Evolutionary conservation across 164 flowering plant species (phyloP).

Genomic region (Macadamia tetraphylla): DNA sequence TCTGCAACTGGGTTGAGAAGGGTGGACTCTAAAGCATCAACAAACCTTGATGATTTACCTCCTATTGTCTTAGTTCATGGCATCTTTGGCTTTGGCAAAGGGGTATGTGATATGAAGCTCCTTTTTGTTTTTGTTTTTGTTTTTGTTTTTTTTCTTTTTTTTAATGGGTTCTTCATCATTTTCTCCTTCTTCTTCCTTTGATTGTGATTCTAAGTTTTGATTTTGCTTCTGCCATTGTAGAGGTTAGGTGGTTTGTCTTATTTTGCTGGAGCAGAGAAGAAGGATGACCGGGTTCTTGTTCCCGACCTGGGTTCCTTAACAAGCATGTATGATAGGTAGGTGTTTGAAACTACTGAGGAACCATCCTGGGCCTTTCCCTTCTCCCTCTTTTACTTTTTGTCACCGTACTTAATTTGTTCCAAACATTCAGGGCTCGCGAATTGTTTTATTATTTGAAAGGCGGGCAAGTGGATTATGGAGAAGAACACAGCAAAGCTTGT

Average conservation of each 20-base stretch:
- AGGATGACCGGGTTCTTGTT: slow-evolving; percentile 84
- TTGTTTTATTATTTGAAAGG: slow-evolving; percentile 97
- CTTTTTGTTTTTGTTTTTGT: background rate
- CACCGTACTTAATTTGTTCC: slow-evolving; percentile 2
- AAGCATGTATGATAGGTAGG: slow-evolving; percentile 87
- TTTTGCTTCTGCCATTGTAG: slow-evolving; percentile 29
- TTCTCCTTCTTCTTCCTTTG: background rate
- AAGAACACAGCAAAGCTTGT: slow-evolving; percentile 78
- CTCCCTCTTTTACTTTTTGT: background rate
- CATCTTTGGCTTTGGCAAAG: slow-evolving; percentile 98
- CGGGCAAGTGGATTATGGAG: slow-evolving; percentile 92
- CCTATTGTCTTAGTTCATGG: slow-evolving; percentile 97
- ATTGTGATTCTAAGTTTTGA: slow-evolving; percentile 7
- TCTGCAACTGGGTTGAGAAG: slow-evolving; percentile 14
- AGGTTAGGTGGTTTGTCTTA: slow-evolving; percentile 88
- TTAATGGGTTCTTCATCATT: slow-evolving; percentile 4
- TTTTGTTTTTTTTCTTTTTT: background rate
- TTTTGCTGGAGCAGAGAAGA: slow-evolving; percentile 98
- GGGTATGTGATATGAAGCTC: slow-evolving; percentile 39
- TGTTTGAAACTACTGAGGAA: background rate
- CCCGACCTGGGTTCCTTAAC: slow-evolving; percentile 98
- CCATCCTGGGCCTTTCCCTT: too few species aligned
- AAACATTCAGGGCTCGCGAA: slow-evolving; percentile 74
- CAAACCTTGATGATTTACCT: slow-evolving; percentile 39
- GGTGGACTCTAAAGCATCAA: slow-evolving; percentile 8